Evolutionary conservation across 352 stramenopile species (phyloP).

Genomic region (Peronosclerospora sorghi): DNA sequence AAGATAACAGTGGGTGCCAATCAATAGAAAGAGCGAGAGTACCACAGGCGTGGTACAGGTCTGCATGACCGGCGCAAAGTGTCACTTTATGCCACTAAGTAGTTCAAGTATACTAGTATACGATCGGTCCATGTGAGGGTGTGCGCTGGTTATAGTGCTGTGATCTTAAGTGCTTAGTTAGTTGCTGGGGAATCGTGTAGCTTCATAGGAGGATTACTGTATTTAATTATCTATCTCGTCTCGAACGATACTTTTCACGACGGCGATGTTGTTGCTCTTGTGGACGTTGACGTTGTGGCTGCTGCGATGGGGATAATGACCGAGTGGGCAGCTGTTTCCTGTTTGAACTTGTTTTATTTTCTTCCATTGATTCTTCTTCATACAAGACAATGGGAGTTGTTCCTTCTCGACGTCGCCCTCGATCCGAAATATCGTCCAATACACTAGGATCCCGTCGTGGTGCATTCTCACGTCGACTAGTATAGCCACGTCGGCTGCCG

Average conservation of each 20-base stretch:
- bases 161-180: no score
- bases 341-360: constrained; percentile 16
- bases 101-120: no score
- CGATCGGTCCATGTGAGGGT: no score
- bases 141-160: no score
- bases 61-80: no score
- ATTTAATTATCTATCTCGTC: constrained; percentile 10
- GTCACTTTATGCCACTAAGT: no score
- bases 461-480: neutral
- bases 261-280: constrained; percentile 9
- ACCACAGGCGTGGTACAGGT: no score
- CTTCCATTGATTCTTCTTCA: constrained; percentile 15
- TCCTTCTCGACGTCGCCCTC: constrained; percentile 9
- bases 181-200: no score
- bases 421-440: constrained; percentile 18
- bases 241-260: constrained; percentile 13
- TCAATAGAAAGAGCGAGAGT: no score
- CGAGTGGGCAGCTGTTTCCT: constrained; percentile 3
- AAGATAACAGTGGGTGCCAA: no score
- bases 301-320: neutral
- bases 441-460: constrained; percentile 1
- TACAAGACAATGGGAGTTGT: constrained; percentile 27
- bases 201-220: constrained; percentile 1
- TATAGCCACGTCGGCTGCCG: neutral
- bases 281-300: neutral